Conservation (phyloP, 2,329 filamentous ascomycete species). For the Alternaria arbusti region DNA sequence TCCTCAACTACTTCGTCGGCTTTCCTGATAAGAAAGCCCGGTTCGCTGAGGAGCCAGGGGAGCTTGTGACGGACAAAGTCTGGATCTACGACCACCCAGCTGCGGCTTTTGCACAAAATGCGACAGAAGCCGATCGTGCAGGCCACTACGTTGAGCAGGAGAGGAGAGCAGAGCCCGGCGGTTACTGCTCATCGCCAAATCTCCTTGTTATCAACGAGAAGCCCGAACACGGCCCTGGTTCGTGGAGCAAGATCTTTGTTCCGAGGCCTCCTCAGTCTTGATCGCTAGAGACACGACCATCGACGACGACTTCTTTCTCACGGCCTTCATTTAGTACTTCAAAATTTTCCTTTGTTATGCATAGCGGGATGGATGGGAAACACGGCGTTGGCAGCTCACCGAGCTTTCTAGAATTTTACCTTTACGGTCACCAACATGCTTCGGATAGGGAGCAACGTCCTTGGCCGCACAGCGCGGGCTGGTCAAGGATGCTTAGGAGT, state of each 20-base stretch:
- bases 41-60: slow-evolving; percentile 64
- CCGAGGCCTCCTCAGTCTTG: slow-evolving; percentile 28
- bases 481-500: not conserved
- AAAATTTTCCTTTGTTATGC: slow-evolving; percentile 9
- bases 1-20: slow-evolving; percentile 63
- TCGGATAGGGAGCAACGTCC: not conserved
- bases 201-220: slow-evolving; percentile 57
- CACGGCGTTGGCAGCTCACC: not conserved
- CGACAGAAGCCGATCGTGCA: slow-evolving; percentile 28
- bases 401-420: slow-evolving; percentile 1
- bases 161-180: slow-evolving; percentile 57
- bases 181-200: slow-evolving; percentile 63
- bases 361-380: slow-evolving; percentile 10
- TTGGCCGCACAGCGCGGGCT: not conserved
- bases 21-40: slow-evolving; percentile 68
- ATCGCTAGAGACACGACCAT: slow-evolving; percentile 3
- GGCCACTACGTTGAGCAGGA: slow-evolving; percentile 48
- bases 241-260: slow-evolving; percentile 41
- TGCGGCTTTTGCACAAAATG: slow-evolving; percentile 30
- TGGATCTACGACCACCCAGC: slow-evolving; percentile 55
- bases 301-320: slow-evolving; percentile 7
- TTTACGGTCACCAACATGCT: not conserved
- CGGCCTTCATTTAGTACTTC: slow-evolving; percentile 19
- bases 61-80: slow-evolving; percentile 59
- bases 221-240: slow-evolving; percentile 36